phyloP scores from a whole-genome alignment of 2,329 filamentous ascomycete genomes.

The Myriosclerotinia scirpicola region DNA sequence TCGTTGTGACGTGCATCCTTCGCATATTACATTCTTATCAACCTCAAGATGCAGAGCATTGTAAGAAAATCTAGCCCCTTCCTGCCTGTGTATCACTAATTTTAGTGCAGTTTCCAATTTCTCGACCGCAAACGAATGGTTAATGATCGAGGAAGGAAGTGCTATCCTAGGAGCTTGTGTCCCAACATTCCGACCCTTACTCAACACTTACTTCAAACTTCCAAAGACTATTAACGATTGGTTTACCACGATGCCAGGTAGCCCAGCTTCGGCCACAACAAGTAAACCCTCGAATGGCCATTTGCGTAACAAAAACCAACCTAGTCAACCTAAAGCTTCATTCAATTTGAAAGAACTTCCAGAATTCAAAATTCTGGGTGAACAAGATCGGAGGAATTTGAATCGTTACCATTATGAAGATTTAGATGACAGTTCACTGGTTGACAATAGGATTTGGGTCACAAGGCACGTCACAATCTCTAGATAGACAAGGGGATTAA shows the following conservation, averaged over 20 bases:
- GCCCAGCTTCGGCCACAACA: background rate
- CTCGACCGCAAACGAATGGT: conserved; percentile 13
- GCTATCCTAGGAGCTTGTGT: conserved; percentile 21
- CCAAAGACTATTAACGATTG: conserved; percentile 13
- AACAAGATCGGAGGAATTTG: background rate
- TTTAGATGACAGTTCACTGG: background rate
- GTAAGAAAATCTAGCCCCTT: background rate
- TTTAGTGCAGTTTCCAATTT: conserved; percentile 5
- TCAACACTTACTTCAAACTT: conserved; percentile 12
- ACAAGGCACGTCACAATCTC: conserved; percentile 4
- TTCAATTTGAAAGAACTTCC: background rate
- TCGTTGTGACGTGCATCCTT: conserved; percentile 20
- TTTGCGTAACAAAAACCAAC: background rate
- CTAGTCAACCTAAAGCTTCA: background rate
- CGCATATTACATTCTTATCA: conserved; percentile 20
- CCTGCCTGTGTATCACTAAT: background rate
- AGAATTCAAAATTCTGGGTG: background rate
- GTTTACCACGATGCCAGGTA: background rate
- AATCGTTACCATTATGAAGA: background rate
- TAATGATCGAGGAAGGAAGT: conserved; percentile 21
- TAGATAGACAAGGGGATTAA: background rate
- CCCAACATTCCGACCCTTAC: conserved; percentile 18
- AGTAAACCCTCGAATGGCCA: conserved; percentile 5
- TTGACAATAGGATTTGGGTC: conserved; percentile 10
- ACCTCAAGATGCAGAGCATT: conserved; percentile 4